Conservation (phyloP, 2,329 filamentous ascomycete species). For the Fusarium keratoplasticum region DNA sequence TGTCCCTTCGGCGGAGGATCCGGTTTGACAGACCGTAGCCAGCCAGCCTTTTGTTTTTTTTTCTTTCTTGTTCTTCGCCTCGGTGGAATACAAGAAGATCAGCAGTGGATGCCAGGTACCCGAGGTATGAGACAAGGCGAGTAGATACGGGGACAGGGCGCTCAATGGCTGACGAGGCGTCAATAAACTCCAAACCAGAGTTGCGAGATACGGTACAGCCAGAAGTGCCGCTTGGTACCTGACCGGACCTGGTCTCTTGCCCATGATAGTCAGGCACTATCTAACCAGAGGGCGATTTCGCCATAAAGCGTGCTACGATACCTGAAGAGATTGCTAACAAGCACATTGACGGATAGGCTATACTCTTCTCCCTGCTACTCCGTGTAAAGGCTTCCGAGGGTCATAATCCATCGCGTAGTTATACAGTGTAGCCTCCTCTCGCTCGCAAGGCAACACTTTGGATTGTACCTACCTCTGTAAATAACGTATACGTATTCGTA, state of each 20-base stretch:
- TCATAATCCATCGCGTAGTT: neutral
- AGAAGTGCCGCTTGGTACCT: neutral
- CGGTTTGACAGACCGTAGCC: neutral
- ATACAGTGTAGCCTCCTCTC: neutral
- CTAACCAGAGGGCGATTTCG: neutral
- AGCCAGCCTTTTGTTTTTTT: neutral
- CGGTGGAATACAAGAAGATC: neutral
- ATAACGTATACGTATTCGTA: conserved; percentile 29
- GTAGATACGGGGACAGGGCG: neutral
- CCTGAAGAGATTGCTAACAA: neutral
- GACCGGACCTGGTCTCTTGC: neutral
- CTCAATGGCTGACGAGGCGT: neutral
- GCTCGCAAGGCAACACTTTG: neutral
- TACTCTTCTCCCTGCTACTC: neutral
- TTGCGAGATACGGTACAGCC: neutral
- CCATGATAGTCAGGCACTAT: neutral
- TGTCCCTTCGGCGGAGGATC: neutral
- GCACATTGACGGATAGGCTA: neutral
- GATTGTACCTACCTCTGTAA: neutral
- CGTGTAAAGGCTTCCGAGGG: neutral
- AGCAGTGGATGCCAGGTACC: conserved; percentile 7
- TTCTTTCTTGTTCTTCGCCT: neutral
- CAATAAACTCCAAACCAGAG: neutral
- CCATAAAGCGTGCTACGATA: neutral
- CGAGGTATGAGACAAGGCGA: neutral